Evolutionary conservation across 2,329 filamentous ascomycete species (phyloP), one percentile per base, ranked within the genome.

Genomic region (Didymella exigua): DNA sequence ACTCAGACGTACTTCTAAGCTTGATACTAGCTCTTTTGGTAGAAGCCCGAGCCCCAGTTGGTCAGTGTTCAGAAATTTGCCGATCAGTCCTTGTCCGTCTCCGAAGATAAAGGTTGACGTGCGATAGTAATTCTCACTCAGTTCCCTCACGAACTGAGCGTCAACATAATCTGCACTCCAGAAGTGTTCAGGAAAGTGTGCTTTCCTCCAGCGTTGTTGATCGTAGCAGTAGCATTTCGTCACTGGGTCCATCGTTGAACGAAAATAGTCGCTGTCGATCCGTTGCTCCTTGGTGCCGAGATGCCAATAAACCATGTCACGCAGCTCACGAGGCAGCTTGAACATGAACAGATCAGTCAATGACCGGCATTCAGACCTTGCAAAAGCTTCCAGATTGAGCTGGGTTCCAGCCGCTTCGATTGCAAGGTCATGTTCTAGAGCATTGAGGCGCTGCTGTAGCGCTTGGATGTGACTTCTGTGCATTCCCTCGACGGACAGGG

Each of bases 181-280:
- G 43, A 58, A 66, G 36, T 66, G 59, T 19, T 59, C 53, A 0
- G 62, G 61, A 10, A 62, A 64, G 16, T 65, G 61, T 8, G 49
- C 33, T 0, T 45, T 37, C 50, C 62, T 67, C 64, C 61, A 66
- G 21, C 59, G 57, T 11, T 50, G 43, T n/a, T 49, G 42, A 19
- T 67, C 49, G 33, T 60, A 55, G 0, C 59, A 60, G 49, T 64
- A 64, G 5, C 61, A 52, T 23, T 47, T 49, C 1, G 64, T 64
- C 11, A 53, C 16, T 4, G 62, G 62, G 21, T 67, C 63, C 7
- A 54, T 30, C 9, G 61, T 66, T 11, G 59, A 58, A 23, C 62
- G 58, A 34, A 63, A 67, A 48, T 66, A 60, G 27, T 64, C 59
- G 40, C 61, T 59, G 19, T 60, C 56, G 16, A 67, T 62, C 21